phyloP scores from a whole-genome alignment of 2,329 filamentous ascomycete species.

The Lasiodiplodia hormozganensis region DNA sequence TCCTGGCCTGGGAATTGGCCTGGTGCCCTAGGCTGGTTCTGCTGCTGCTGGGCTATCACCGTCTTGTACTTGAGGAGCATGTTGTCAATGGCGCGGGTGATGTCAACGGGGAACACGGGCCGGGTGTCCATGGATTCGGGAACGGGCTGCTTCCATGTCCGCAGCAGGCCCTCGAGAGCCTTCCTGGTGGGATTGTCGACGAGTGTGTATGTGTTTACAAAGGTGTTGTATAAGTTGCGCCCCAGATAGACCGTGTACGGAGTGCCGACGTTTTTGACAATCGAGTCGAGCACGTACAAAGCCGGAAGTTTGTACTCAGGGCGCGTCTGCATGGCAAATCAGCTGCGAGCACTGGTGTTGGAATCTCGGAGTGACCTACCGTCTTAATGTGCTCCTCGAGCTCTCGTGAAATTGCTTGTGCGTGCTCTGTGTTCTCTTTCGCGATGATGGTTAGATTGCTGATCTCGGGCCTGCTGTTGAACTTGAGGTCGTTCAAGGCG shows the following conservation, averaged over 20 bases:
- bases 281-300: conserved; percentile 97
- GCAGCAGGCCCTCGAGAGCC: conserved; percentile 96
- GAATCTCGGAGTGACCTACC: conserved; percentile 66
- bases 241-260: conserved; percentile 96
- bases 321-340: conserved; percentile 69
- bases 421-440: conserved; percentile 95
- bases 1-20: conserved; percentile 20
- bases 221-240: conserved; percentile 88
- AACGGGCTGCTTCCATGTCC: conserved; percentile 97
- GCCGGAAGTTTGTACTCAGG: conserved; percentile 90
- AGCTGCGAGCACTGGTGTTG: conserved; percentile 40
- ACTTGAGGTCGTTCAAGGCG: conserved; percentile 87
- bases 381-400: conserved; percentile 92
- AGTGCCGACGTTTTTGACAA: conserved; percentile 98
- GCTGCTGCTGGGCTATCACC: conserved; percentile 65
- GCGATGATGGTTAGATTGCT: conserved; percentile 97
- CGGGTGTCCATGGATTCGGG: conserved; percentile 91
- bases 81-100: conserved; percentile 91
- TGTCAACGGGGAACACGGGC: conserved; percentile 87
- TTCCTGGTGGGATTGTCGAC: conserved; percentile 83
- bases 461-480: conserved; percentile 94
- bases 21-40: conserved; percentile 53
- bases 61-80: conserved; percentile 84
- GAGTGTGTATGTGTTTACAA: conserved; percentile 94
- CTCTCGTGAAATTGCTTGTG: conserved; percentile 87